Evolutionary conservation across 345 rosid genomes (phyloP), one percentile per base, ranked within the genome.

Genomic region (Crucihimalaya himalaica): DNA sequence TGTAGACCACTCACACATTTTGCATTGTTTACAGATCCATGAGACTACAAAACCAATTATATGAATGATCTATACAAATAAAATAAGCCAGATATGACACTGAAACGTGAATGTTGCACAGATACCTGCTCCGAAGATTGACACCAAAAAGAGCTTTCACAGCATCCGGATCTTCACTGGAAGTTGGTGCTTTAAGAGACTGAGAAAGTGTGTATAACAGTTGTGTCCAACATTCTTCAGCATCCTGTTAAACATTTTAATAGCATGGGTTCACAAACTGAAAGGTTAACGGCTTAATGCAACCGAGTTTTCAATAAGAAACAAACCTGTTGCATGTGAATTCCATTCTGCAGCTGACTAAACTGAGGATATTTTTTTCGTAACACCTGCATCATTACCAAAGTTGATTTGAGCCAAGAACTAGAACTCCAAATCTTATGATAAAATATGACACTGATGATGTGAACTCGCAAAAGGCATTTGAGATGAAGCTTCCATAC

Each of bases 171-270:
- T 78, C 86, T 54, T 85, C 91, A 66, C 96, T 95, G 79, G 85
- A 72, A 78, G 66, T 78, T 20, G 89, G 83, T 61, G 96, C 62
- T 78, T 87, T 76, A 32, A 95, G 89, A 63, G 97, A 87, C 80
- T 86, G 99, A 18, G 99, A 92, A 76, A 92, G 96, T 9, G 97
- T 92, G 82, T 87, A 90, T 35, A 95, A 71, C 74, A 95, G 90
- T 72, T 92, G 99, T 12, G 96, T 84, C 99, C 99, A 95, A 81
- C 99, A 95, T 80, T 92, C 99, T 80, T 95, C 99, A 71, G 98
- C 98, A 82, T 92, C 99, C 98, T 95, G 87, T 75, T 45, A 63
- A 8, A 59, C 5, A 79, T 37, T 72, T 55, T 69, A 37, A 56
- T 20, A 39, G 50, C 6, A 78, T 13, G 42, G 48, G 68, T 65